Evolutionary conservation across 2,329 filamentous ascomycete species (phyloP), one percentile per base, ranked within the genome.

Genomic region (Alternaria sp.): DNA sequence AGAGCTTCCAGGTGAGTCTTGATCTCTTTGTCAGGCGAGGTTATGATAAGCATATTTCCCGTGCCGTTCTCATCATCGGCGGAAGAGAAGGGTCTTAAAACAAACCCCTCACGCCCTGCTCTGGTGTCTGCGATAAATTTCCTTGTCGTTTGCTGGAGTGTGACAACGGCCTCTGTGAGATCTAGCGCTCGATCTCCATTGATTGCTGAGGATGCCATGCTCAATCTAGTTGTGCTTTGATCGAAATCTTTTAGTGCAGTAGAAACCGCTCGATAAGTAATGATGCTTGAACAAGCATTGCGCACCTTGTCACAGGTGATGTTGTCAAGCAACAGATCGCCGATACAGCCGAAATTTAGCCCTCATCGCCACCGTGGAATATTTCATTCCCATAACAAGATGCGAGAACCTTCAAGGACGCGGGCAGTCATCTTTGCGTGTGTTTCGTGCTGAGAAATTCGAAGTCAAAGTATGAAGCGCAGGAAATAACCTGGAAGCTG

Each of bases 141-240:
- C 15, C 18, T 20, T 33, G 46, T 47, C 8, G 49, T 37, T 37
- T 55, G n/a, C 26, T 55, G 58, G 5, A 60, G 50, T n/a, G 26
- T 37, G 20, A 55, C 11, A 11, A 55, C 26, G 15, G 58, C 41
- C 30, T 60, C 58, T 21, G 58, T 60, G 5, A 60, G 26, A 33
- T 55, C 37, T 3, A 14, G 21, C 41, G 37, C 58, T 55, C 50
- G 51, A 28, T 55, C 50, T 15, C 53, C 41, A n/a, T 45, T 37
- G 43, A 54, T 15, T 6, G 50, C 15, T 21, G 58, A n/a, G 5
- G 58, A 47, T 12, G 50, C 58, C 58, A 60, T 60, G 14, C 21
- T 20, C 30, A 9, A 37, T 12, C 11, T 23, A 1, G 9, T 41
- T 12, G 18, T 53, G 28, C 28, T 37, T 11, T 41, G 28, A 9